Percentiles rank a stretch among this genome's conserved stretches.
Evolutionary conservation across 1,284 basidiomycete species (phyloP).

Genomic region (Apiotrichum brassicae): DNA sequence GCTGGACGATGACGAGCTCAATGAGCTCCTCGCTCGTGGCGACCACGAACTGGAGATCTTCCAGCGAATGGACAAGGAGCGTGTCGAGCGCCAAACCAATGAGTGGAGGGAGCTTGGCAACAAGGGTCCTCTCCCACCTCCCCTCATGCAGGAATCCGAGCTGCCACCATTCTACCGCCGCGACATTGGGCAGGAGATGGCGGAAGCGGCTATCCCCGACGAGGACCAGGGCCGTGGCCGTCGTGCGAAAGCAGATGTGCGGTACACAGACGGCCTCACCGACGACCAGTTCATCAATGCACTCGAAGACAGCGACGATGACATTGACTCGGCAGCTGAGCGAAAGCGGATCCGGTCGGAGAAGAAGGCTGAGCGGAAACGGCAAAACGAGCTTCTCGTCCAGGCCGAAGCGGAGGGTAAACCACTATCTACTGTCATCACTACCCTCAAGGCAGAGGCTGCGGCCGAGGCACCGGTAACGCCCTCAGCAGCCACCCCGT

Average conservation of each 20-base stretch:
- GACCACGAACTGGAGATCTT: constrained; percentile 77
- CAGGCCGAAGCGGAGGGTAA: constrained; percentile 40
- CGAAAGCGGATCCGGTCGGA: constrained; percentile 29
- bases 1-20: constrained; percentile 95
- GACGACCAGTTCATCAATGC: constrained; percentile 93
- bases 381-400: constrained; percentile 34
- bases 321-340: constrained; percentile 59
- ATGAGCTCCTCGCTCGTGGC: constrained; percentile 80
- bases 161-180: constrained; percentile 86
- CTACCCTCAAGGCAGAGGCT: constrained; percentile 21
- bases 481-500: constrained; percentile 1
- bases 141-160: constrained; percentile 81
- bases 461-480: constrained; percentile 1
- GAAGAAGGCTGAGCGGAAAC: constrained; percentile 35
- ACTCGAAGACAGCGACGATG: constrained; percentile 68
- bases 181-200: constrained; percentile 50
- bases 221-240: constrained; percentile 78
- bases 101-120: constrained; percentile 70
- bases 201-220: constrained; percentile 42
- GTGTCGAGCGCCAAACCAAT: constrained; percentile 64
- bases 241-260: constrained; percentile 73
- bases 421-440: constrained; percentile 30
- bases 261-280: constrained; percentile 88
- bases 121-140: constrained; percentile 68
- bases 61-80: constrained; percentile 75